Percentiles rank a stretch among this genome's conserved stretches.
Evolutionary conservation across 768 basidiomycete species (phyloP).

Genomic region (Boletus insuetus): DNA sequence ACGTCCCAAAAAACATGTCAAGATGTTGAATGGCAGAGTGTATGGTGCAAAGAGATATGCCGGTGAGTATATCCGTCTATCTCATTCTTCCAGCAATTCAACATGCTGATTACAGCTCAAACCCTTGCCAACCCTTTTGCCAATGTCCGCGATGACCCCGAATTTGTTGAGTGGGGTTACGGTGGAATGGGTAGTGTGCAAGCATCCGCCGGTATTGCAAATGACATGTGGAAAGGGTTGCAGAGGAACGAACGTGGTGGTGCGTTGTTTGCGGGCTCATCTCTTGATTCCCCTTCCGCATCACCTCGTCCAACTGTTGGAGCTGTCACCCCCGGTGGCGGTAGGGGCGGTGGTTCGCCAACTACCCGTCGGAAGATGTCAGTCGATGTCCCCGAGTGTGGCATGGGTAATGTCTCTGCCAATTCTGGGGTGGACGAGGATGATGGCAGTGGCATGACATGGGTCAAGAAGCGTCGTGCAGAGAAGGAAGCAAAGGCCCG

Average conservation of each 20-base stretch:
- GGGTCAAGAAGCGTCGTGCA: conserved; percentile 67
- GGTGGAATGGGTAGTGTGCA: conserved; percentile 73
- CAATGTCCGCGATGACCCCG: conserved; percentile 61
- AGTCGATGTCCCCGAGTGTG: conserved; percentile 18
- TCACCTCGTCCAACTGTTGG: conserved; percentile 28
- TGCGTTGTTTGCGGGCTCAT: conserved; percentile 19
- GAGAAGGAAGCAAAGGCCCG: conserved; percentile 47
- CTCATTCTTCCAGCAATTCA: background rate
- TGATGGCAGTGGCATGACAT: conserved; percentile 85
- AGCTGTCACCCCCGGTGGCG: conserved; percentile 19
- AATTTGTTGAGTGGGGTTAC: conserved; percentile 92
- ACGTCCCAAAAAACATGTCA: conserved; percentile 37
- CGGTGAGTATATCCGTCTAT: conserved; percentile 10
- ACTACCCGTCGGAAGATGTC: conserved; percentile 18
- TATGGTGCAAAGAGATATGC: conserved; percentile 54
- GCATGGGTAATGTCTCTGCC: conserved; percentile 27
- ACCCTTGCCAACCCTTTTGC: conserved; percentile 57
- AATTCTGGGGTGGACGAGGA: conserved; percentile 49
- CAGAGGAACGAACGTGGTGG: conserved; percentile 27
- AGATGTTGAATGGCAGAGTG: conserved; percentile 83
- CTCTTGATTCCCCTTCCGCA: background rate
- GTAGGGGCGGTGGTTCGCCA: conserved; percentile 11
- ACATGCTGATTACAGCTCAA: conserved; percentile 17
- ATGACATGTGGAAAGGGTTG: conserved; percentile 28
- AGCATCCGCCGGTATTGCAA: conserved; percentile 26